Evolutionary conservation across 768 basidiomycete genomes (phyloP).

Genomic region (Tricholoma furcatifolium): DNA sequence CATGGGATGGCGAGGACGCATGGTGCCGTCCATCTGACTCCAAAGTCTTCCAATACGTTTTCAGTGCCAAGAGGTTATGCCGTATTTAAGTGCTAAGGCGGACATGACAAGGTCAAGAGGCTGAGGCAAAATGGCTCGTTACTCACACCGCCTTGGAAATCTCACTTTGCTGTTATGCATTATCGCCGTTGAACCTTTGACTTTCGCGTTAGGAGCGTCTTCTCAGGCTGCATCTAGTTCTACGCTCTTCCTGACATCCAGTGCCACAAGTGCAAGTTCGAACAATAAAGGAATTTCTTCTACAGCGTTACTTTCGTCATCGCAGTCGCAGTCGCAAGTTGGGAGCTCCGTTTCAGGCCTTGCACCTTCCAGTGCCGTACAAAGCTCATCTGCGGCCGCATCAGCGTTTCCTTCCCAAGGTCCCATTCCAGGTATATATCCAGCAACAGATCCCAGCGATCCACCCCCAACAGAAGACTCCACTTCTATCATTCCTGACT

Average conservation of each 20-base stretch:
- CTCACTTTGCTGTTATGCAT: not conserved
- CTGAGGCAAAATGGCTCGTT: not conserved
- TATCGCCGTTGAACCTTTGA: not conserved
- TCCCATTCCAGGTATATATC: conserved; percentile 45
- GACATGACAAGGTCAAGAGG: not conserved
- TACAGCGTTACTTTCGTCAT: not conserved
- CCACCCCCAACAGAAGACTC: conserved; percentile 40
- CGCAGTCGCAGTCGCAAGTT: not conserved
- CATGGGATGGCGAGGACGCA: conserved; percentile 14
- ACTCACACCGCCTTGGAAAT: not conserved
- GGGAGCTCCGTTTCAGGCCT: not conserved
- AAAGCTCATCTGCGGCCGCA: conserved; percentile 31
- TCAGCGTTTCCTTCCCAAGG: conserved; percentile 38
- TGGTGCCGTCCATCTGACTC: conserved; percentile 11
- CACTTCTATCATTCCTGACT: conserved; percentile 14
- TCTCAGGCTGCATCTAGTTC: not conserved
- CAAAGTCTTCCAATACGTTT: not conserved
- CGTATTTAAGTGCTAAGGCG: conserved; percentile 2
- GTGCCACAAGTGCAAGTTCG: not conserved
- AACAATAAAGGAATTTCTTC: not conserved
- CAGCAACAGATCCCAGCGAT: conserved; percentile 38
- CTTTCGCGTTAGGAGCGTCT: not conserved
- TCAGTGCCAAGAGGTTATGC: conserved; percentile 5
- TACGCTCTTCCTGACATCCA: not conserved
- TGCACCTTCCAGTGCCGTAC: not conserved